Percentiles rank a stretch among this genome's conserved stretches.
phyloP scores from a whole-genome alignment of 768 basidiomycete genomes.

The Tephrocybe rancida region DNA sequence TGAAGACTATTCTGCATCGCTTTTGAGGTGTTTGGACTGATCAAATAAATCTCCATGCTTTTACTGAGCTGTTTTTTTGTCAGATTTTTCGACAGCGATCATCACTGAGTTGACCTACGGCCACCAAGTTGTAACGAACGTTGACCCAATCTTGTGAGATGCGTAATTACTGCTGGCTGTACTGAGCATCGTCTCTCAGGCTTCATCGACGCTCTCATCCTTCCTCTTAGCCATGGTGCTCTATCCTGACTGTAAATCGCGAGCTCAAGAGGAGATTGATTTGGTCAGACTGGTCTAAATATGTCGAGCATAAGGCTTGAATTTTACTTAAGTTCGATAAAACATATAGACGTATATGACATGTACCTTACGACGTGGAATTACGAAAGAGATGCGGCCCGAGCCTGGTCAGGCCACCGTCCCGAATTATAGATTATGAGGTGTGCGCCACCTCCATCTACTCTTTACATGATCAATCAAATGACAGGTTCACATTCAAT shows the following conservation, averaged over 20 bases:
- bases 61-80: neutral
- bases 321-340: no score
- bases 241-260: neutral
- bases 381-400: no score
- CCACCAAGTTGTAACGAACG: neutral
- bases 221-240: neutral
- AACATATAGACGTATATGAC: no score
- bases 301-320: neutral
- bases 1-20: neutral
- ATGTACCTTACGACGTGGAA: no score
- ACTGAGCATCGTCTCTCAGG: neutral
- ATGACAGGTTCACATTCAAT: no score
- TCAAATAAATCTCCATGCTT: neutral
- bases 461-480: no score
- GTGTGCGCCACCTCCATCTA: no score
- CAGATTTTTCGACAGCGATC: neutral
- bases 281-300: neutral
- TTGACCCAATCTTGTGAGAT: neutral
- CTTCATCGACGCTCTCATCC: neutral
- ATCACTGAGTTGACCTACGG: neutral
- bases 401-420: no score
- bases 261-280: neutral
- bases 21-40: neutral
- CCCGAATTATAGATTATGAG: no score
- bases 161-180: neutral